A percentile compares a stretch with the other conserved stretches of the same genome.
Evolutionary conservation across 1,139 yeast species (phyloP).

Genomic region (Magnusiomyces suaveolens): DNA sequence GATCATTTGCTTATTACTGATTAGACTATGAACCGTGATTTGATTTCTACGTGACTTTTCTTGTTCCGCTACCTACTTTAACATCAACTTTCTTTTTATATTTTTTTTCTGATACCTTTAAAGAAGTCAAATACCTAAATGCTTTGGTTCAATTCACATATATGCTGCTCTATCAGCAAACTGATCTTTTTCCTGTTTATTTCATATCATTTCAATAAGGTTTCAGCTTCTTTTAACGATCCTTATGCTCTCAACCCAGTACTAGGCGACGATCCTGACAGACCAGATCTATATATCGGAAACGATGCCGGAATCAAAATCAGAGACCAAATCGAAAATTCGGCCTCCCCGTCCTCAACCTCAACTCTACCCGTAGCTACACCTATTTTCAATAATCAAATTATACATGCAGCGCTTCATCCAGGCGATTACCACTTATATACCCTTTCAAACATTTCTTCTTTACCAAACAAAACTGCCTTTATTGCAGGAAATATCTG

Average conservation of each 20-base stretch:
- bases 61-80: too few relatives aligned
- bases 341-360: neutral
- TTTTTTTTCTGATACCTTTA: neutral
- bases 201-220: neutral
- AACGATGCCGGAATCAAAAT: neutral
- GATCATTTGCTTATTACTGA: too few relatives aligned
- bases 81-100: neutral
- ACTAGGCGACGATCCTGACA: neutral
- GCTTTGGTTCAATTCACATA: neutral
- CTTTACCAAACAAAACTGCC: neutral
- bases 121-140: neutral
- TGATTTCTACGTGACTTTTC: too few relatives aligned
- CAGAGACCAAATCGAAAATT: neutral
- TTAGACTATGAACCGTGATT: too few relatives aligned
- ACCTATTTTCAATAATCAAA: constrained; percentile 2
- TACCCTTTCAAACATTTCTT: neutral
- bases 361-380: neutral
- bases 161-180: neutral
- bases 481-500: neutral
- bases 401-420: neutral
- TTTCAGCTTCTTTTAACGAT: neutral
- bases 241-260: neutral
- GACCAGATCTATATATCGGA: neutral
- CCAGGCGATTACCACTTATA: constrained; percentile 1
- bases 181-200: neutral